Conservation (phyloP, 345 rosid species). For the Adansonia digitata region DNA sequence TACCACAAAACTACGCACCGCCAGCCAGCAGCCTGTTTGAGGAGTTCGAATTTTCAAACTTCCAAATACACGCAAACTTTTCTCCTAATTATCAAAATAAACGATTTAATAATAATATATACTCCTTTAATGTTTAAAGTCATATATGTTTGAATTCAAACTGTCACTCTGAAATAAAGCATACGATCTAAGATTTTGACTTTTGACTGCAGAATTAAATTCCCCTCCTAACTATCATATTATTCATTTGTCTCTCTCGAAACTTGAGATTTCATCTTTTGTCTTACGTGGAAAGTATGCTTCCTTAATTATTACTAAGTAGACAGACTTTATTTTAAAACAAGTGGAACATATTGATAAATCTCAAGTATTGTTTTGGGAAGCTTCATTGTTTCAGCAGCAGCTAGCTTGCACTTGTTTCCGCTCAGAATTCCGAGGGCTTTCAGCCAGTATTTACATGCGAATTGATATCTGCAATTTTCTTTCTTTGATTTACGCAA, state of each 20-base stretch:
- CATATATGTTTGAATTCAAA: background rate
- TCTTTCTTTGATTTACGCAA: background rate
- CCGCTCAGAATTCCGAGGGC: background rate
- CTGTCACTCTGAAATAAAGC: background rate
- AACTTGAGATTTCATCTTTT: background rate
- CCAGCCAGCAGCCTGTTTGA: background rate
- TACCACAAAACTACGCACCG: background rate
- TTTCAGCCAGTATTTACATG: background rate
- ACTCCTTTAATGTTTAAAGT: background rate
- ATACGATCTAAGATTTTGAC: background rate
- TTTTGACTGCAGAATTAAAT: background rate
- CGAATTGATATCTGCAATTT: background rate
- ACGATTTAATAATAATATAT: background rate
- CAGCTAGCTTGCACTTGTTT: conserved; percentile 24
- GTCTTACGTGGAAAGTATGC: background rate
- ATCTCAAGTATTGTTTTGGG: no score
- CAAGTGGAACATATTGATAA: no score
- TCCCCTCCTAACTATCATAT: background rate
- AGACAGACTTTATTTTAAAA: background rate
- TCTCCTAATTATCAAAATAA: background rate
- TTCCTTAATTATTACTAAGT: background rate
- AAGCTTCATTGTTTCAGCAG: conserved; percentile 5
- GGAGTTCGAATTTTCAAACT: background rate
- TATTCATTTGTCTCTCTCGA: background rate
- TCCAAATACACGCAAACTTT: no score